A percentile compares a stretch with the other conserved stretches of the same genome.
Evolutionary conservation across 805 yeast species (phyloP).

Genomic region (Wilhelminamyces savonicus): DNA sequence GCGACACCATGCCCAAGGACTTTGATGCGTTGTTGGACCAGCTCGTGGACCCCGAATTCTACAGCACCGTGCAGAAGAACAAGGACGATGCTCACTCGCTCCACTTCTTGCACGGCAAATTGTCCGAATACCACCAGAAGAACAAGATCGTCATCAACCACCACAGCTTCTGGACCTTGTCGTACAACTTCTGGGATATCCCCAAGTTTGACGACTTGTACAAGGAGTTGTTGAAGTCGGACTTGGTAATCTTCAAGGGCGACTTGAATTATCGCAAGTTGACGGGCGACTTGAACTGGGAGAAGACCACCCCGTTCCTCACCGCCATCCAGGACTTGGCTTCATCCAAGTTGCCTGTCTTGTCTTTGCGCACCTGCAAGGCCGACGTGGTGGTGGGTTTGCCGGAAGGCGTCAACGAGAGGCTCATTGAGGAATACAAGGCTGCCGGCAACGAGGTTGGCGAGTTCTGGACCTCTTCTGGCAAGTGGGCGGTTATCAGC

Average conservation of each 20-base stretch:
- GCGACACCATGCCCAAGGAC: constrained; percentile 89
- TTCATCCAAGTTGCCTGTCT: constrained; percentile 51
- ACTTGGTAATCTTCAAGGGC: constrained; percentile 83
- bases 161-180: constrained; percentile 83
- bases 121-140: constrained; percentile 12
- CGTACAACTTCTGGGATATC: constrained; percentile 69
- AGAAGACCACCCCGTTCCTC: constrained; percentile 66
- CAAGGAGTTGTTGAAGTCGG: constrained; percentile 54
- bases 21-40: constrained; percentile 53
- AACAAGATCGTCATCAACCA: constrained; percentile 29
- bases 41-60: constrained; percentile 45
- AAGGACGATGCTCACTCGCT: constrained; percentile 15
- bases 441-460: constrained; percentile 54
- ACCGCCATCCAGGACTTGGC: constrained; percentile 68
- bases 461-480: constrained; percentile 79
- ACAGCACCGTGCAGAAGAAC: constrained; percentile 31
- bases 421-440: constrained; percentile 57
- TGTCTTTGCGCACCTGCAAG: constrained; percentile 87
- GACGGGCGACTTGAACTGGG: constrained; percentile 89
- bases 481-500: constrained; percentile 86
- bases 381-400: constrained; percentile 94
- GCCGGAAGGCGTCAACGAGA: constrained; percentile 63
- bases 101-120: constrained; percentile 12
- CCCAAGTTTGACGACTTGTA: constrained; percentile 60
- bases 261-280: constrained; percentile 93